These are phyloP conservation scores for Hippophae tibetana DNA, from an alignment of 306 rosid genomes.

Conservation along the genomic window DNA sequence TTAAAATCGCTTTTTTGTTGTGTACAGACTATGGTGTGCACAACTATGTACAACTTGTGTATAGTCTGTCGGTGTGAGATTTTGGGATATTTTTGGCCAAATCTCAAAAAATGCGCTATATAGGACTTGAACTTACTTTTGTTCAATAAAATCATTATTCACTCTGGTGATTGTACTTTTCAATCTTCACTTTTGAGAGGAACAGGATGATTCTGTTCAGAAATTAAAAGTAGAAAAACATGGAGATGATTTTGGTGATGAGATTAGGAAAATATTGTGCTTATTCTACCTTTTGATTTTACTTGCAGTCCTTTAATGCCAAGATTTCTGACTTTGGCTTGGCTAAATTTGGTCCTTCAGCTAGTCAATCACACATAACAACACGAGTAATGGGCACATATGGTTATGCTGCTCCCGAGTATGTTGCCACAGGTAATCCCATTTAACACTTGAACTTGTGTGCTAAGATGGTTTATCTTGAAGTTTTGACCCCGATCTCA, in stretches of 20 bases:
- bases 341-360: constrained; percentile 97
- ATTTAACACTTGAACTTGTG: neutral
- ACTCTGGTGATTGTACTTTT: no score
- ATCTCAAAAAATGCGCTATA: no score
- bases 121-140: no score
- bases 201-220: neutral
- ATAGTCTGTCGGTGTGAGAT: no score
- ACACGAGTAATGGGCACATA: constrained; percentile 94
- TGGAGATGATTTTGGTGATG: neutral
- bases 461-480: neutral
- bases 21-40: no score
- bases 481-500: neutral
- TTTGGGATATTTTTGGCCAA: no score
- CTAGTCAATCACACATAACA: constrained; percentile 85
- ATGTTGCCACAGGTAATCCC: constrained; percentile 67
- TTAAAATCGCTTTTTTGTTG: no score
- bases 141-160: no score
- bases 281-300: constrained; percentile 12
- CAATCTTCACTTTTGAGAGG: neutral
- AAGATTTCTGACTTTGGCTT: constrained; percentile 95
- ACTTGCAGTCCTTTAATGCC: constrained; percentile 64
- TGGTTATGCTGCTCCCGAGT: constrained; percentile 98
- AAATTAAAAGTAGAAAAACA: neutral
- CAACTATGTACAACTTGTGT: no score
- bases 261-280: neutral